Conservation (phyloP, 345 rosid species). For the Aquilaria sinensis region DNA sequence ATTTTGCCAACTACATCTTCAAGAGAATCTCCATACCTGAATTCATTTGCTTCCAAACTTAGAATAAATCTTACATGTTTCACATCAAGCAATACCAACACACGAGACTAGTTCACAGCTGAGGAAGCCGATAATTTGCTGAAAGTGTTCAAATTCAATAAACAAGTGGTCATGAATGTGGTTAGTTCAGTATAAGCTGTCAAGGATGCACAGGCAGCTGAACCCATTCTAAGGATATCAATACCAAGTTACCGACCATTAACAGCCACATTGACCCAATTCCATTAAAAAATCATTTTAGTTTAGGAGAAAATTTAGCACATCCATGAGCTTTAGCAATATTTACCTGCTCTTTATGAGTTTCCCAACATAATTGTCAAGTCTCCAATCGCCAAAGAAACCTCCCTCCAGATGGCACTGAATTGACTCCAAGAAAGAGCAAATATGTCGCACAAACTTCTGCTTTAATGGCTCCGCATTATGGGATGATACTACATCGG, state of each 20-base stretch:
- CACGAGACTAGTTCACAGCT: no score
- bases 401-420: constrained; percentile 82
- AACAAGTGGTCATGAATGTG: no score
- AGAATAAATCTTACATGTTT: background rate
- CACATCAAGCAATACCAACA: background rate
- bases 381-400: constrained; percentile 94
- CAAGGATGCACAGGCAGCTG: no score
- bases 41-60: constrained; percentile 13
- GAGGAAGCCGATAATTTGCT: no score
- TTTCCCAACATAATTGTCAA: constrained; percentile 69
- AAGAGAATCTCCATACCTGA: constrained; percentile 61
- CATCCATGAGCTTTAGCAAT: background rate
- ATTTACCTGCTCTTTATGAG: constrained; percentile 63
- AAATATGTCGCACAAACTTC: constrained; percentile 77
- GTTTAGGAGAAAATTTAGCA: background rate
- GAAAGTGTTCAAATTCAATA: no score
- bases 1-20: constrained; percentile 58
- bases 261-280: no score
- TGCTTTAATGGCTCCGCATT: constrained; percentile 43
- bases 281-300: no score
- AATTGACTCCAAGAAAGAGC: constrained; percentile 63
- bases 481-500: constrained; percentile 39
- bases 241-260: no score
- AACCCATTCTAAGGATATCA: no score
- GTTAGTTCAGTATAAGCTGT: no score